Evolutionary conservation across 495 filamentous ascomycete species (phyloP), one percentile per base, ranked within the genome.

Genomic region (Tetracladium setigerum): DNA sequence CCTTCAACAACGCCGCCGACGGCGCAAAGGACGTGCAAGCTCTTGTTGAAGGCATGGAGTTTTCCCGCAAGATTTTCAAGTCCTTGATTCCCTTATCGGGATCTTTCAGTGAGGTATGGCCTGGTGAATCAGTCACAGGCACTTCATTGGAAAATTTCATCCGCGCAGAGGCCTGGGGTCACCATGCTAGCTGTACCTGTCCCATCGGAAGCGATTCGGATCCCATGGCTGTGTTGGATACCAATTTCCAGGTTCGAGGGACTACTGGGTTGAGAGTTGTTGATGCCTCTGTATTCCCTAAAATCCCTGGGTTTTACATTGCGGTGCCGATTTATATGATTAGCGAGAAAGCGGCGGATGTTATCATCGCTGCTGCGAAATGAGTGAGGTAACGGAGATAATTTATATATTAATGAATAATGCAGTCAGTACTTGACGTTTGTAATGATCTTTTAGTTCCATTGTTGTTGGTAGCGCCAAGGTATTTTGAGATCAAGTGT

Each of bases 281-380:
- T 0, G 79, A 82, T 61, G 79, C 76, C 12, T 72, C 67, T 5
- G 69, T 75, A 6, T 80, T 70, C 44, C 76, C 78, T 4, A 62
- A 64, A 48, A 77, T 78, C 41, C 77, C 76, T 9, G 79, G 78
- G 1, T 71, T 69, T 13, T 82, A 73, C 44, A 74, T 75, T 18
- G 66, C 62, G 1, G 50, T 74, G n/a, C 65, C 74, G 0, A 79
- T 76, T 14, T 79, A 77, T 30, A 71, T 81, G 62, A 64, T 77
- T 24, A 73, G 66, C 19, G 80, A 84, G 63, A 82, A 82, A 62
- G 79, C 79, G 7, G 68, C 72, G 0, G 73, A 74, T 40, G 68
- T 71, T 8, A 76, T 78, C 30, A 39, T 36, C 46, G 41, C 22
- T 27, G 22, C 22, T 27, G 22, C 22, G 7, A 27, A 27, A 7